Evolutionary conservation across 2,329 filamentous ascomycete species (phyloP).

Genomic region (Pyricularia grisea): DNA sequence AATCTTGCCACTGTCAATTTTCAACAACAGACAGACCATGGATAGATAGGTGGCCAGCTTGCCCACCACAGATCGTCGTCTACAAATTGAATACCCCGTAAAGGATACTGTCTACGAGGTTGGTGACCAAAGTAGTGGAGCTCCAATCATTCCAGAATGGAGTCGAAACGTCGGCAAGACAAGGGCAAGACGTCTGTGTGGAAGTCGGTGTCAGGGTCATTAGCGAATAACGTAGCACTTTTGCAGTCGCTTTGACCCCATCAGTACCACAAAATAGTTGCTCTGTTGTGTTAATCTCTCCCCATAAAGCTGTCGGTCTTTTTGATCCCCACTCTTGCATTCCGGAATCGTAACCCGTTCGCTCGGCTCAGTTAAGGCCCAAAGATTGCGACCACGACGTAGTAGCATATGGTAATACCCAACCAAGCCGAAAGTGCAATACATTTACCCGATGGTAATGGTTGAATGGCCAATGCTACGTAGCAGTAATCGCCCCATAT

Average conservation of each 20-base stretch:
- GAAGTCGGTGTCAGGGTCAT: not conserved
- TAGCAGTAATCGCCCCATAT: not conserved
- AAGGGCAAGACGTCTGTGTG: not conserved
- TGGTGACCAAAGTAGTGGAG: not conserved
- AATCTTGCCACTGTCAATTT: not conserved
- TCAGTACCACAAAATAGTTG: not conserved
- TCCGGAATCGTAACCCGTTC: not conserved
- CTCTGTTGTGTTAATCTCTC: not conserved
- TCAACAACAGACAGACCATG: not conserved
- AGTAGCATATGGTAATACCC: no score
- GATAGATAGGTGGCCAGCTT: not conserved
- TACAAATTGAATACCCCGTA: not conserved
- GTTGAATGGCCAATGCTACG: not conserved
- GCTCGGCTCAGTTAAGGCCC: not conserved
- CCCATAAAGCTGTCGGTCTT: not conserved
- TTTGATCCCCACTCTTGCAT: not conserved
- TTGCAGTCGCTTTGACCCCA: not conserved
- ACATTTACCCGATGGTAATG: not conserved
- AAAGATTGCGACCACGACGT: not conserved
- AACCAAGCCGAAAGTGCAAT: not conserved
- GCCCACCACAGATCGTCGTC: not conserved
- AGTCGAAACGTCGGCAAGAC: not conserved
- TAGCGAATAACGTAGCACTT: not conserved
- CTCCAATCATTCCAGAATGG: not conserved
- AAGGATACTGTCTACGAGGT: not conserved